Base-by-base conservation (phyloP, 140 eudicot species). In the Cichorium intybus region DNA sequence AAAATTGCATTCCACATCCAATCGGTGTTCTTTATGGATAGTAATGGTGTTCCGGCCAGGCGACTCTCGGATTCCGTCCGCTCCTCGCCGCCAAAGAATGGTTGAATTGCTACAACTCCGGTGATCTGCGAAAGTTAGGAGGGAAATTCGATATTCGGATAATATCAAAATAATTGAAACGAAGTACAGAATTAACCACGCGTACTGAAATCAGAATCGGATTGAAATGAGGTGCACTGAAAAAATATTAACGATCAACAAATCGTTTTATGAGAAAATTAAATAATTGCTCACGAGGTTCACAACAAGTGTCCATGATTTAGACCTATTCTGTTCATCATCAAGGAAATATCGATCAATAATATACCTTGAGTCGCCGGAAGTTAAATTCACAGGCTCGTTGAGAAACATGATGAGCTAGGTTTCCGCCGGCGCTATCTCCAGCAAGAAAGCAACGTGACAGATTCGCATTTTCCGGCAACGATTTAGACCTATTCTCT, bases 401-500 rank as follows among this genome's bases (percentile, higher is more conserved):
- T 17, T 21, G 33, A 10, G 55, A 55, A 1, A 68, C 73, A 55
- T 72, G 72, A 64, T 82, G 80, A 17, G 81, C 87, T 14, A 82
- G 7, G 10, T 43, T 43, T 14, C 49, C 49, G 15, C 49, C 49
- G 18, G 49, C 49, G 49, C 49, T 43, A 15, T 43, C 49, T 43
- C 87, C 87, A 33, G 66, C 54, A 0, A 82, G 43, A 22, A 65
- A 66, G 66, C 80, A 74, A 4, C 54, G 29, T 8, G 67, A 43
- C 5, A 82, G 21, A 56, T 82, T 75, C 8, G 78, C 87, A 51
- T 37, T 66, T 21, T 65, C 60, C 9, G 60, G 57, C 43, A 54
- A 68, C 6, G 43, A 12, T 12, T 27, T 10, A 2, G 31, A 31
- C 5, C 75, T 41, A 76, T 72, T 64, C 15, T 37, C 63, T 27